phyloP scores from a whole-genome alignment of 2,329 filamentous ascomycete genomes.

The Ophiocordyceps australis region DNA sequence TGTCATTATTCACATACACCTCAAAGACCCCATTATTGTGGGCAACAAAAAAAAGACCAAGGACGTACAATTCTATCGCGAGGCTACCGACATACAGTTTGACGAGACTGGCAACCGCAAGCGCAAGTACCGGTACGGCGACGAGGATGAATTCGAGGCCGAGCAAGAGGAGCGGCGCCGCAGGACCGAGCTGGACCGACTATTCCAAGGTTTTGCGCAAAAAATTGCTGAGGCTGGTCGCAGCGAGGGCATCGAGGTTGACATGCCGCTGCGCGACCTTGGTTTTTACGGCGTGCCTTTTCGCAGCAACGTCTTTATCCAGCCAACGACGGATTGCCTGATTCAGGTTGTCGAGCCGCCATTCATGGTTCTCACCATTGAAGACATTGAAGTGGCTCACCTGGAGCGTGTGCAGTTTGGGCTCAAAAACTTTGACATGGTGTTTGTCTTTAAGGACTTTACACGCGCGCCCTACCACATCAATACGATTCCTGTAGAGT shows the following conservation, averaged over 20 bases:
- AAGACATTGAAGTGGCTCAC: slow-evolving; percentile 92
- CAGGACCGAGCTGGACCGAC: slow-evolving; percentile 77
- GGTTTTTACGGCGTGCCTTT: slow-evolving; percentile 95
- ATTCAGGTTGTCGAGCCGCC: slow-evolving; percentile 95
- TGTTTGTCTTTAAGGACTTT: slow-evolving; percentile 97
- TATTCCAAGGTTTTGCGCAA: slow-evolving; percentile 92
- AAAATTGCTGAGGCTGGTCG: slow-evolving; percentile 94
- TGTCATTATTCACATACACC: slow-evolving; percentile 92
- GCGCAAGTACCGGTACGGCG: slow-evolving; percentile 91
- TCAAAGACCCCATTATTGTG: slow-evolving; percentile 95
- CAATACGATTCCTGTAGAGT: slow-evolving; percentile 96
- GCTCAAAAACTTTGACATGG: slow-evolving; percentile 96
- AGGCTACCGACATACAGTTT: slow-evolving; percentile 96
- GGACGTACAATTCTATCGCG: slow-evolving; percentile 94
- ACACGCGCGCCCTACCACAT: slow-evolving; percentile 78
- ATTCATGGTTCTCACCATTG: slow-evolving; percentile 87
- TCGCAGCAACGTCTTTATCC: slow-evolving; percentile 86
- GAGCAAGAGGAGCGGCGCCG: slow-evolving; percentile 92
- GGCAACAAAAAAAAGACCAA: slow-evolving; percentile 97
- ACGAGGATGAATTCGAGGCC: slow-evolving; percentile 96
- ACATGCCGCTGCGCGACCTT: slow-evolving; percentile 91
- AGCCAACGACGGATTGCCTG: slow-evolving; percentile 90
- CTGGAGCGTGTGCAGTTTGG: slow-evolving; percentile 93
- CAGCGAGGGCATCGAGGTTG: slow-evolving; percentile 78
- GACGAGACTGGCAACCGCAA: slow-evolving; percentile 97